A percentile compares a stretch with the other conserved stretches of the same genome.
phyloP scores from a whole-genome alignment of 1,284 basidiomycete species.

The Cystobasidium sp. region DNA sequence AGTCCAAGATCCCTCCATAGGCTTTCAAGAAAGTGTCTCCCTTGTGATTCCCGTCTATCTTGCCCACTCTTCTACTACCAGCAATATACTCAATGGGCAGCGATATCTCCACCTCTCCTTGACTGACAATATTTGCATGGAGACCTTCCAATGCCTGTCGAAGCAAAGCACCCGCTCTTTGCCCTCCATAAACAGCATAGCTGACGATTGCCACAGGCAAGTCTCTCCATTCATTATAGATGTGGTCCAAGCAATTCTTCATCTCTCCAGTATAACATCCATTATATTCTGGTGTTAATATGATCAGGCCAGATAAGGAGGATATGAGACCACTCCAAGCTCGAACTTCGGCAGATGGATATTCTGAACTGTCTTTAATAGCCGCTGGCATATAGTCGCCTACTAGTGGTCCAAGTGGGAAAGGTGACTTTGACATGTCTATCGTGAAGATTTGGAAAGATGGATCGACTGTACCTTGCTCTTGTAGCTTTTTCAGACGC shows the following conservation, averaged over 20 bases:
- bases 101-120: constrained; percentile 44
- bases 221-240: constrained; percentile 52
- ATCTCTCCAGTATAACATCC: constrained; percentile 49
- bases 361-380: not conserved
- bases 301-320: constrained; percentile 46
- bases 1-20: constrained; percentile 12
- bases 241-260: constrained; percentile 53
- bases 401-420: not conserved
- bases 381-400: not conserved
- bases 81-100: constrained; percentile 48
- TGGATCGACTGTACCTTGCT: not conserved
- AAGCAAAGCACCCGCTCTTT: constrained; percentile 41
- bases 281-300: constrained; percentile 54
- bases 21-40: not conserved
- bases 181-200: constrained; percentile 50
- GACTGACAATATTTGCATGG: constrained; percentile 44
- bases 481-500: not conserved
- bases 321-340: constrained; percentile 48
- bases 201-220: constrained; percentile 49
- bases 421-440: not conserved
- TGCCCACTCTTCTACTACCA: constrained; percentile 15
- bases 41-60: not conserved
- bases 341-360: constrained; percentile 27
- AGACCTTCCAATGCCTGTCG: constrained; percentile 44
- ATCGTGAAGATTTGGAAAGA: not conserved